A percentile compares a stretch with the other conserved stretches of the same genome.
Conservation (phyloP, 192 early-diverging fungal genomes). For the Backusella liffmaniae region DNA sequence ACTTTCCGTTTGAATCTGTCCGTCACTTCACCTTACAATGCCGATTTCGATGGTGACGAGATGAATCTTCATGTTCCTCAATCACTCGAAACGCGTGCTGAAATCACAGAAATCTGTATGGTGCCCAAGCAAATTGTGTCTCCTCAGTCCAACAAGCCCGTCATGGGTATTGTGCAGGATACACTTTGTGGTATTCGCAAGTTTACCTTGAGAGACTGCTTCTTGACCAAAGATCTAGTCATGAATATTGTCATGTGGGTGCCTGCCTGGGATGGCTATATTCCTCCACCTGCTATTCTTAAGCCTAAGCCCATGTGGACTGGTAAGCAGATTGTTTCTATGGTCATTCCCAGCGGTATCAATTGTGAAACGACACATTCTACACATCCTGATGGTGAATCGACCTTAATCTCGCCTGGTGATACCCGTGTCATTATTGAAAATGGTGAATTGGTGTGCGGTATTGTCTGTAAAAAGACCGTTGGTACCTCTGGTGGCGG, state of each 20-base stretch:
- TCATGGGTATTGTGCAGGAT: conserved; percentile 99
- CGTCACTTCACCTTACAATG: conserved; percentile 97
- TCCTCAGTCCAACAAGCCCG: conserved; percentile 95
- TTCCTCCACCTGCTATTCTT: conserved; percentile 91
- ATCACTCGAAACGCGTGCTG: conserved; percentile 93
- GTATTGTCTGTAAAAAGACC: conserved; percentile 94
- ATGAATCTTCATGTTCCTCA: conserved; percentile 99
- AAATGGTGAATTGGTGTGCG: conserved; percentile 89
- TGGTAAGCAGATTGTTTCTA: conserved; percentile 92
- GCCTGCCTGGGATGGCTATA: conserved; percentile 90
- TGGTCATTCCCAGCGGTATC: conserved; percentile 92
- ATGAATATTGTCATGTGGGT: conserved; percentile 98
- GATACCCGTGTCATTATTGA: conserved; percentile 90
- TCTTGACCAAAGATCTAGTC: conserved; percentile 83
- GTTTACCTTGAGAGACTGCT: conserved; percentile 93
- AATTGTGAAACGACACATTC: conserved; percentile 81
- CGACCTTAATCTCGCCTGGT: conserved; percentile 76
- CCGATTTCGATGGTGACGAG: conserved; percentile 99
- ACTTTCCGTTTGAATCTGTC: conserved; percentile 98
- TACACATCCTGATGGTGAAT: conserved; percentile 80
- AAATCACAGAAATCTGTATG: conserved; percentile 96
- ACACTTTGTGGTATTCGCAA: conserved; percentile 94
- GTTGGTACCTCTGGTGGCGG: conserved; percentile 86
- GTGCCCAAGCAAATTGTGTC: conserved; percentile 97
- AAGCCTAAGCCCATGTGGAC: conserved; percentile 98